phyloP scores from a whole-genome alignment of 495 filamentous ascomycete species.

The Extremus antarcticus region DNA sequence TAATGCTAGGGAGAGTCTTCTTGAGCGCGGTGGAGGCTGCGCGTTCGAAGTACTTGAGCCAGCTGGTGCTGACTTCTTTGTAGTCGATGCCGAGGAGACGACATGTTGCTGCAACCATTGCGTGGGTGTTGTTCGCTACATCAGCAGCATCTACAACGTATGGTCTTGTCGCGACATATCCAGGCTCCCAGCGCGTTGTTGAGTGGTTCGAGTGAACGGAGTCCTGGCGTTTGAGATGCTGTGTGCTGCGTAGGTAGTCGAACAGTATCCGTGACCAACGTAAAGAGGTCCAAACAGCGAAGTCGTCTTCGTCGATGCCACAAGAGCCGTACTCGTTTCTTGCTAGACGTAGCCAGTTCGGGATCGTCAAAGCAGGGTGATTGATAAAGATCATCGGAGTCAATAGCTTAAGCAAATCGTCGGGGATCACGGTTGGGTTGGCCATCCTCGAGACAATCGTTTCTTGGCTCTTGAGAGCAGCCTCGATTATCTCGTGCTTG shows the following conservation, averaged over 20 bases:
- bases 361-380: not conserved
- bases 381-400: conserved; percentile 1
- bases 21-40: conserved; percentile 3
- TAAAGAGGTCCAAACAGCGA: not conserved
- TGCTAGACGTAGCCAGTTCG: not conserved
- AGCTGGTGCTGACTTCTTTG: not conserved
- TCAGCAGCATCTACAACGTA: not conserved
- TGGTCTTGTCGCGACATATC: not conserved
- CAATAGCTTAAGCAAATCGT: not conserved
- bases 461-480: not conserved
- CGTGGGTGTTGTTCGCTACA: conserved; percentile 1
- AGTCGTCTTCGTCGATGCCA: not conserved
- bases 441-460: not conserved
- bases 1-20: not conserved
- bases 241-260: not conserved
- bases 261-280: conserved; percentile 1
- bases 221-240: not conserved
- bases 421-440: not conserved
- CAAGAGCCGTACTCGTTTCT: not conserved
- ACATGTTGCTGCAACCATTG: not conserved
- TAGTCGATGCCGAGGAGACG: not conserved
- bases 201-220: not conserved
- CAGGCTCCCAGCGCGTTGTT: not conserved
- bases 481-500: not conserved
- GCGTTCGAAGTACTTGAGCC: not conserved